A percentile compares a stretch with the other conserved stretches of the same genome.
These are phyloP conservation scores for Psophocarpus tetragonolobus DNA, from an alignment of 306 rosid species.

Conservation along the genomic window DNA sequence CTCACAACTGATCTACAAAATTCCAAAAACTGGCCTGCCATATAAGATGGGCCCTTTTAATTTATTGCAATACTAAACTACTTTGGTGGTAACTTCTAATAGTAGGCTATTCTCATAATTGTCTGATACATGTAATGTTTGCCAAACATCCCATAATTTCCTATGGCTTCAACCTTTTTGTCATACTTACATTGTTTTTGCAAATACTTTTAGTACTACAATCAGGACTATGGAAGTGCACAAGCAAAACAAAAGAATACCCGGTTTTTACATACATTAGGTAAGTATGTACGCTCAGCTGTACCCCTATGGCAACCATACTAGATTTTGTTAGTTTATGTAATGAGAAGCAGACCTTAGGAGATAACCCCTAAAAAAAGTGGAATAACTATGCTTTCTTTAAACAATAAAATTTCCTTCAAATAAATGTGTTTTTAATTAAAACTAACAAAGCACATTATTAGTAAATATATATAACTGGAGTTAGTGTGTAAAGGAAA, in stretches of 20 bases:
- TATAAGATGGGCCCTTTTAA: neutral
- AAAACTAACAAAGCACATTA: neutral
- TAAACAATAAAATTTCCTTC: neutral
- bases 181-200: neutral
- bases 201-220: neutral
- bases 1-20: neutral
- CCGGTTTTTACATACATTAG: neutral
- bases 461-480: neutral
- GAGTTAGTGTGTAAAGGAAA: slow-evolving; percentile 25
- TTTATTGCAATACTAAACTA: neutral
- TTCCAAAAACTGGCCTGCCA: neutral
- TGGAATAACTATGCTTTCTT: slow-evolving; percentile 10
- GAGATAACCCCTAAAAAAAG: slow-evolving; percentile 17
- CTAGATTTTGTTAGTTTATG: slow-evolving; percentile 14
- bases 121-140: neutral
- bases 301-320: neutral
- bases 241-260: neutral
- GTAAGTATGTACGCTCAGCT: neutral
- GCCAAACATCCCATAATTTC: slow-evolving; percentile 22
- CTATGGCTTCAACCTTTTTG: slow-evolving; percentile 8
- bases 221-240: neutral
- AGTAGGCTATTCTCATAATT: slow-evolving; percentile 15
- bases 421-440: neutral
- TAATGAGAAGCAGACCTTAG: slow-evolving; percentile 1
- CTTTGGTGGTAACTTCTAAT: neutral